Conservation (phyloP, 495 filamentous ascomycete genomes). For the Sphaerosporella brunnea region DNA sequence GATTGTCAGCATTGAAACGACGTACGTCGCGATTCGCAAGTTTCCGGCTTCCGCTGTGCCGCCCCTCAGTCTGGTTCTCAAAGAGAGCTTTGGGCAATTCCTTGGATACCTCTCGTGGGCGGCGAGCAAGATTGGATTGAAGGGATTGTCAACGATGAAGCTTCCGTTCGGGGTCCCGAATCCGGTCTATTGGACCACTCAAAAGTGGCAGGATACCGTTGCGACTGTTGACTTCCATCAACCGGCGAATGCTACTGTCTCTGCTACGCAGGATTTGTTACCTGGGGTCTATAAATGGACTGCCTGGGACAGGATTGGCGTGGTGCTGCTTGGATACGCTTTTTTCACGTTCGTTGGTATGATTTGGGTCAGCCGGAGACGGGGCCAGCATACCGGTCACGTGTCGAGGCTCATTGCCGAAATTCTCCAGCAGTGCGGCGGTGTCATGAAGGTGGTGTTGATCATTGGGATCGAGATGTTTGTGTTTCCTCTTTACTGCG, state of each 20-base stretch:
- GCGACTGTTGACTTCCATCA: slow-evolving; percentile 6
- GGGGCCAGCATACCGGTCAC: slow-evolving; percentile 43
- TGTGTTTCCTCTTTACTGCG: slow-evolving; percentile 88
- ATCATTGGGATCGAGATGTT: slow-evolving; percentile 99
- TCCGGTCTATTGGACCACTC: slow-evolving; percentile 11
- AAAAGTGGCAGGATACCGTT: not conserved
- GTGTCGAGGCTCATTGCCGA: slow-evolving; percentile 69
- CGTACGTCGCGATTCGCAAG: slow-evolving; percentile 13
- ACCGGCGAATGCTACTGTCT: not conserved
- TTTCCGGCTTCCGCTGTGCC: slow-evolving; percentile 21
- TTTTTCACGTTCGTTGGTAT: slow-evolving; percentile 55
- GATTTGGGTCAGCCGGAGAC: slow-evolving; percentile 55
- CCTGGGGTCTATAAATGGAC: slow-evolving; percentile 18
- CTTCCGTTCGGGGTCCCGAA: slow-evolving; percentile 12
- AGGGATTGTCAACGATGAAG: slow-evolving; percentile 12
- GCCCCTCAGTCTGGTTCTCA: slow-evolving; percentile 18
- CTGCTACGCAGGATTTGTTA: not conserved
- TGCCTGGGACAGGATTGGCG: slow-evolving; percentile 29
- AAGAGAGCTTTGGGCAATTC: slow-evolving; percentile 18
- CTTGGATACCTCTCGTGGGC: slow-evolving; percentile 13
- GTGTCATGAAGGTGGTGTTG: slow-evolving; percentile 91
- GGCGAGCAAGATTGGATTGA: slow-evolving; percentile 19
- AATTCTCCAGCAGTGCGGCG: slow-evolving; percentile 73
- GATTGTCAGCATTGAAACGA: slow-evolving; percentile 18
- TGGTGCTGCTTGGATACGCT: slow-evolving; percentile 63